Evolutionary conservation across 1,284 basidiomycete genomes (phyloP).

Genomic region (Melampsora larici-populina): DNA sequence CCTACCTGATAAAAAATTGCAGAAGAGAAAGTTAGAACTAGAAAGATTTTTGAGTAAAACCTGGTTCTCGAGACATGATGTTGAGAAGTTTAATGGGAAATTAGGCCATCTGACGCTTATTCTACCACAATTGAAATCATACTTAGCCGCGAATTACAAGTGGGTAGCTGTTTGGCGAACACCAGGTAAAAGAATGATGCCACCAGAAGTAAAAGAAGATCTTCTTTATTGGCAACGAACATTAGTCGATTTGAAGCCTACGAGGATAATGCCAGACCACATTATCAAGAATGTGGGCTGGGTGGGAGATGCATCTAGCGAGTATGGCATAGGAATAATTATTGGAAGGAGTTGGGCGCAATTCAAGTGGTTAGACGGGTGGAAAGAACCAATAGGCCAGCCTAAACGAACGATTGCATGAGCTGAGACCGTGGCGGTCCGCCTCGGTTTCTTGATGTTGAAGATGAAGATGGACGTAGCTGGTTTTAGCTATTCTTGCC

Average conservation of each 20-base stretch:
- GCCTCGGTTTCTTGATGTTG: background rate
- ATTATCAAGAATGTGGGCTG: too few species aligned
- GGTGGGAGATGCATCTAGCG: background rate
- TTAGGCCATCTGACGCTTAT: background rate
- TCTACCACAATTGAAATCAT: background rate
- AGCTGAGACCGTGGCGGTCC: conserved; percentile 4
- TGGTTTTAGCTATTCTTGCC: too few species aligned
- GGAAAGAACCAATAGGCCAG: too few species aligned
- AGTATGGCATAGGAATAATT: background rate
- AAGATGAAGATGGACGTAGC: too few species aligned
- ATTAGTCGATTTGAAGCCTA: background rate
- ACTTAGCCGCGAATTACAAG: background rate
- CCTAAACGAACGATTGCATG: background rate
- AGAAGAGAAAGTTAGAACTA: background rate
- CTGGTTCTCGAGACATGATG: background rate
- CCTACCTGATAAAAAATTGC: too few species aligned
- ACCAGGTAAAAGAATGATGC: background rate
- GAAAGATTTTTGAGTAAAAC: background rate
- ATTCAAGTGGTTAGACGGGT: background rate
- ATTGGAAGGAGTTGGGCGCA: background rate
- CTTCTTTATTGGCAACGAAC: background rate
- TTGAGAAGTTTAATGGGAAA: background rate
- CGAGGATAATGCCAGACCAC: background rate
- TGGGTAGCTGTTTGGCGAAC: background rate
- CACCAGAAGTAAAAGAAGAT: background rate